phyloP scores from a whole-genome alignment of 2,329 filamentous ascomycete species.

The Ophiostoma sp. region DNA sequence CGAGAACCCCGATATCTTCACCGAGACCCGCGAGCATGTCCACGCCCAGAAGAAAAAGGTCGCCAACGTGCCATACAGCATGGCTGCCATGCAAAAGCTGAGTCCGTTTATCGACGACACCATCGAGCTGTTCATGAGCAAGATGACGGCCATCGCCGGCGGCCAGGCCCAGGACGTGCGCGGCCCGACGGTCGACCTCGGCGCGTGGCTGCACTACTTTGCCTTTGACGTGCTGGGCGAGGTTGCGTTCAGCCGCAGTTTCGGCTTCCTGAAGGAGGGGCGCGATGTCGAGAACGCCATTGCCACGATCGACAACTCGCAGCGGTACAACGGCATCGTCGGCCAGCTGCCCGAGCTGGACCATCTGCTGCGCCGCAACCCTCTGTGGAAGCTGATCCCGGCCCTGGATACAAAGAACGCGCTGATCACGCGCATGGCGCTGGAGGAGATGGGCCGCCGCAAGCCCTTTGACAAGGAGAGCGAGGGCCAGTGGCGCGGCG shows the following conservation, averaged over 20 bases:
- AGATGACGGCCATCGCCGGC: constrained; percentile 39
- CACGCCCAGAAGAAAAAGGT: constrained; percentile 53
- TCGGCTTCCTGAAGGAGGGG: constrained; percentile 48
- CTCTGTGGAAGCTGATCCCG: constrained; percentile 43
- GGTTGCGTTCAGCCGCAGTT: constrained; percentile 47
- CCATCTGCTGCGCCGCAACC: constrained; percentile 45
- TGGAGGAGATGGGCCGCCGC: constrained; percentile 45
- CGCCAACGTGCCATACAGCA: constrained; percentile 48
- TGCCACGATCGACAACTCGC: constrained; percentile 47
- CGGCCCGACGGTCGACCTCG: constrained; percentile 39
- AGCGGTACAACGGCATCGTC: constrained; percentile 49
- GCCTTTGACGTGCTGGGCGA: constrained; percentile 49
- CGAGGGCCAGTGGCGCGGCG: constrained; percentile 38
- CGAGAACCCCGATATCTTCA: constrained; percentile 55
- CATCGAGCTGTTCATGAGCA: constrained; percentile 42
- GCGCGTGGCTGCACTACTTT: constrained; percentile 43
- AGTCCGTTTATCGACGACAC: constrained; percentile 49
- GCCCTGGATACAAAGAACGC: constrained; percentile 42
- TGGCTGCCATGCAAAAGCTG: constrained; percentile 50
- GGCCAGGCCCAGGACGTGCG: constrained; percentile 24
- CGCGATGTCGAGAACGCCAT: constrained; percentile 48
- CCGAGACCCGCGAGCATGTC: constrained; percentile 49
- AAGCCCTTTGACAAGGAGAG: constrained; percentile 44
- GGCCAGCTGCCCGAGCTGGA: constrained; percentile 50
- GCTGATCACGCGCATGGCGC: constrained; percentile 48